Percentiles rank a stretch among this genome's conserved stretches.
These are phyloP conservation scores for Aspergillus diversus DNA, from an alignment of 495 filamentous ascomycete species.

Conservation along the genomic window DNA sequence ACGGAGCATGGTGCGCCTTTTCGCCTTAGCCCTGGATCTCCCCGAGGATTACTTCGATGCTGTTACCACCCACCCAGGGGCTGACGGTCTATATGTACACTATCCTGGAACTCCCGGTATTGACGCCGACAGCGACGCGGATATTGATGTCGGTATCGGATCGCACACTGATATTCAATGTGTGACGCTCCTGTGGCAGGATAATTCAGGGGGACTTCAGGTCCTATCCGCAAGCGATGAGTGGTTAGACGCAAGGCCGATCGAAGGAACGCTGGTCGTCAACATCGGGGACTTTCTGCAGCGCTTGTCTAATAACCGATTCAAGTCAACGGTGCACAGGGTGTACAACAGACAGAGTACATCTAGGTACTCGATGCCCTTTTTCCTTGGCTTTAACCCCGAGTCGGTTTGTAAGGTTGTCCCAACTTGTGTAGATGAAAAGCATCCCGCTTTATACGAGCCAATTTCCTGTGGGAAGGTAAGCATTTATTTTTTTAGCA, in stretches of 20 bases:
- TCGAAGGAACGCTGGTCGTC: slow-evolving; percentile 62
- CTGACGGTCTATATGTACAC: slow-evolving; percentile 54
- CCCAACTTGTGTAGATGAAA: slow-evolving; percentile 55
- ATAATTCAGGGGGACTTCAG: slow-evolving; percentile 57
- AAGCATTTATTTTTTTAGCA: background rate
- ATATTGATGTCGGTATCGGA: slow-evolving; percentile 53
- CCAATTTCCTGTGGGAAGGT: slow-evolving; percentile 60
- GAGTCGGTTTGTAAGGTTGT: slow-evolving; percentile 51
- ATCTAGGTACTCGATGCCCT: slow-evolving; percentile 62
- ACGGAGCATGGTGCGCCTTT: slow-evolving; percentile 50
- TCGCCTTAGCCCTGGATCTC: slow-evolving; percentile 53
- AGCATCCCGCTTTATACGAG: slow-evolving; percentile 57
- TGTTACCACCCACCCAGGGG: slow-evolving; percentile 52
- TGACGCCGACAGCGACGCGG: slow-evolving; percentile 20
- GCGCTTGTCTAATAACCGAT: slow-evolving; percentile 62
- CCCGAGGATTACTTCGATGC: slow-evolving; percentile 56
- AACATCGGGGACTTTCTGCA: slow-evolving; percentile 71
- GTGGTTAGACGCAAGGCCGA: slow-evolving; percentile 59
- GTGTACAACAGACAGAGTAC: slow-evolving; percentile 52
- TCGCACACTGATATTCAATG: slow-evolving; percentile 63
- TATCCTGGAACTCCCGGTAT: slow-evolving; percentile 48
- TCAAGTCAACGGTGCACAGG: slow-evolving; percentile 62
- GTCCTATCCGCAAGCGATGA: slow-evolving; percentile 52
- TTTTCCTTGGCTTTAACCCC: slow-evolving; percentile 59
- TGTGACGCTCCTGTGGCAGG: slow-evolving; percentile 62